Base-by-base conservation (phyloP, 1,284 basidiomycete species). In the Sporisorium graminicola region DNA sequence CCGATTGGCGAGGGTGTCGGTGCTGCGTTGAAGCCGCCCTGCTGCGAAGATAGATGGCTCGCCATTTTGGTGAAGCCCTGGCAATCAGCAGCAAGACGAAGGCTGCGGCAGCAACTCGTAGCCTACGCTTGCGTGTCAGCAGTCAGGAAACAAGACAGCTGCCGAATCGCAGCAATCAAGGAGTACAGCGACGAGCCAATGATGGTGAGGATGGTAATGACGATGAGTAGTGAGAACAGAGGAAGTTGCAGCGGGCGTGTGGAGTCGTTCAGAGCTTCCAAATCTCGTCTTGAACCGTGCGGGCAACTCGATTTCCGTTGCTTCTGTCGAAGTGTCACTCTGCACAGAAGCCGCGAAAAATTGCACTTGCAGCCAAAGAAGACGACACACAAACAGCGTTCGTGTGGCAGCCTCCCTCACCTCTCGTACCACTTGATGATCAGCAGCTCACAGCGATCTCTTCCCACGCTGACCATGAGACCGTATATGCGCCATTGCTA, bases 1-100 rank as follows among this genome's bases (percentile, higher is more conserved):
- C 74, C 74, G 35, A 66, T 73, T 35, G 74, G 74, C 1, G 65
- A 73, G 9, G 74, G 69, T 20, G 74, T 77, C 16, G 74, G 74
- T 18, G 74, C 62, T 24, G 65, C 58, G 1, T 67, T 57, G 16
- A 51, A 46, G 18, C 42, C 55, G 42, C 50, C 27, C 18, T 52
- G 42, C 26, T 37, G 50, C 29, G 16, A 42, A 27, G 31, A 31
- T 16, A n/a, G 44, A 24, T 44, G 53, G 31, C 44, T 26, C 5
- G 53, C 51, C 61, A 70, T 70, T 20, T 13, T 26, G 22, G 27
- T n/a, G 13, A 49, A 31, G 3, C 47, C n/a, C 10, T 35, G 6
- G 37, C 26, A 27, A 20, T 12, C 35, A 22, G 33, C 51, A 31
- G 33, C 31, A 12, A 49, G 16, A 22, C 27, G 10, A 13, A n/a